phyloP scores from a whole-genome alignment of 352 stramenopile genomes.

The Pythium oligandrum region DNA sequence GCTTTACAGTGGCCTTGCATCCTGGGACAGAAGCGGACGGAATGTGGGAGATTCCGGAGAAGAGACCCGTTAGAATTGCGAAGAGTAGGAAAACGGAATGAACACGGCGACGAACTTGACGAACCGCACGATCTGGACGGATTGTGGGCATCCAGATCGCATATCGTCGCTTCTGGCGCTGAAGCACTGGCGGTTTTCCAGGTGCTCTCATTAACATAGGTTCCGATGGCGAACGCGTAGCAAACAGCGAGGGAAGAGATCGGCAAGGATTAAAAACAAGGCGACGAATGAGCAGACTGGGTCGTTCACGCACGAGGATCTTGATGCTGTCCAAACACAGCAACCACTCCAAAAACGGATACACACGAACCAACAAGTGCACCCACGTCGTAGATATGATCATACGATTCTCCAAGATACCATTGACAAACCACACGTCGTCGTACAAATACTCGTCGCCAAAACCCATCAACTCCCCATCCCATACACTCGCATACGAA shows the following conservation, averaged over 20 bases:
- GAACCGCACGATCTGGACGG: too few relatives aligned
- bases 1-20: not conserved
- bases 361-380: not conserved
- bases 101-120: too few relatives aligned
- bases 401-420: slow-evolving; percentile 1
- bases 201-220: too few relatives aligned
- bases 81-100: not conserved
- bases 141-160: too few relatives aligned
- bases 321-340: slow-evolving; percentile 3
- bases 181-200: too few relatives aligned
- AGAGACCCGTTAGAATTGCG: not conserved
- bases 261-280: too few relatives aligned
- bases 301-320: not conserved
- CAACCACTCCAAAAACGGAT: slow-evolving; percentile 3
- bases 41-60: not conserved
- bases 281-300: too few relatives aligned
- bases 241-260: too few relatives aligned
- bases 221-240: too few relatives aligned
- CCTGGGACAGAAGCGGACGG: not conserved
- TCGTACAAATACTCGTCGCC: slow-evolving; percentile 14
- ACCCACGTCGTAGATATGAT: not conserved
- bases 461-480: not conserved
- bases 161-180: too few relatives aligned
- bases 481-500: not conserved
- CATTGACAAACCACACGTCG: slow-evolving; percentile 17